Evolutionary conservation across 371 early-diverging fungal species (phyloP).

Genomic region (Mortierella polycephala): DNA sequence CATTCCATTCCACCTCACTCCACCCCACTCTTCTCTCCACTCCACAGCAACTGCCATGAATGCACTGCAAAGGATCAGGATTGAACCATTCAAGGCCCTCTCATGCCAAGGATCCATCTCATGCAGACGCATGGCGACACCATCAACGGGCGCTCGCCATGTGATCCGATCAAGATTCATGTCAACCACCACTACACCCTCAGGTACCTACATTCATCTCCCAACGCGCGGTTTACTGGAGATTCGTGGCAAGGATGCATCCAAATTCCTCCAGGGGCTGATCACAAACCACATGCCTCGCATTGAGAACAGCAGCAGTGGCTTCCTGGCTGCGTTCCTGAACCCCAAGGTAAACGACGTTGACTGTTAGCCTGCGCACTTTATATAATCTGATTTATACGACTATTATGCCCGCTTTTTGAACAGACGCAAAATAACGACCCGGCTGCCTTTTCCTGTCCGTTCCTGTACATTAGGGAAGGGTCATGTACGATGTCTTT

Average conservation of each 20-base stretch:
- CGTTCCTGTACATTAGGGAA: constrained; percentile 63
- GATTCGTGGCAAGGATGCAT: constrained; percentile 78
- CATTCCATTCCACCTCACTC: too few species aligned
- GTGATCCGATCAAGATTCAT: constrained; percentile 11
- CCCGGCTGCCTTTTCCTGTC: background rate
- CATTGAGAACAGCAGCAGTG: constrained; percentile 77
- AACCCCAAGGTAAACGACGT: constrained; percentile 72
- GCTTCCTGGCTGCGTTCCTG: constrained; percentile 78
- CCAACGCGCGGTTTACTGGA: constrained; percentile 75
- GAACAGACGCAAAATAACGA: background rate
- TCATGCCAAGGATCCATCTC: constrained; percentile 5
- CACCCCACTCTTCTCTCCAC: too few species aligned
- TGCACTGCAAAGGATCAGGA: constrained; percentile 6
- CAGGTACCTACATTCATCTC: constrained; percentile 52
- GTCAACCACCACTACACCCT: constrained; percentile 3
- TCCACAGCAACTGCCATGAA: constrained; percentile 6
- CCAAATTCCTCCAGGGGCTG: constrained; percentile 90
- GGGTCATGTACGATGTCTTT: constrained; percentile 91
- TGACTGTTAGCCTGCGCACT: too few species aligned
- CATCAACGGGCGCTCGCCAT: background rate
- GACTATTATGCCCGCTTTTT: too few species aligned
- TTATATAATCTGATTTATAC: background rate
- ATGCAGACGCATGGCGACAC: background rate
- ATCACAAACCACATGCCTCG: constrained; percentile 88
- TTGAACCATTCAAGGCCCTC: constrained; percentile 11